Base-by-base conservation (phyloP, 2,329 filamentous ascomycete species). In the Claviceps pazoutovae region DNA sequence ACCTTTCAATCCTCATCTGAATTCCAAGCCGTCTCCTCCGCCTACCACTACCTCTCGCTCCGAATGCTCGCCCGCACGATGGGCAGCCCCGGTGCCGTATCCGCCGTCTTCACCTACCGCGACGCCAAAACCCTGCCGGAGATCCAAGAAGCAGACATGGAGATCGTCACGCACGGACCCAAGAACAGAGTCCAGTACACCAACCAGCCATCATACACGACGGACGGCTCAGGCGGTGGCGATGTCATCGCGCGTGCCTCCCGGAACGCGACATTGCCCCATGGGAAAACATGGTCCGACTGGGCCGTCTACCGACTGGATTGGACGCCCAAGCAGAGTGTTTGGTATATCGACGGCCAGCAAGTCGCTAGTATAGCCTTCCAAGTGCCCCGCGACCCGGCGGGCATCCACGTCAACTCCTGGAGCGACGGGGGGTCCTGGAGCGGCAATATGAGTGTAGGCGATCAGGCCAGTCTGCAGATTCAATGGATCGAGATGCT, bases 401-500 rank as follows among this genome's bases (percentile, higher is more conserved):
- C 72, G 38, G 70, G 71, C 50, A 62, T 83, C 48, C 71, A 79
- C 34, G 66, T 83, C 58, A 83, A 82, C 58, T 71, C 77, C 47
- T 83, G 79, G 79, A 75, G 76, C 52, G 74, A 82, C 55, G 79
- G 79, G 19, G 78, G 79, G 4, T 65, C 66, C 47, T 83, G 78
- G 79, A 74, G 73, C 45, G 79, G 78, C 11, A 74, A 77, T 50
- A 82, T 83, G 80, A 71, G 61, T 5, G 60, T 70, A 5, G 67
- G 69, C 3, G 68, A 65, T 11, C 68, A 69, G 45, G 78, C 79
- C 0, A 74, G 71, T 55, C 66, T 83, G 58, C 75, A 83, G 59
- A 71, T 83, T 17, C 74, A 80, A 65, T 83, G 78, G 79, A 73
- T 82, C 45, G 77, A 83, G 59, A 70, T 83, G 64, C 69, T 78